These are phyloP conservation scores for Dalechampia spathulata DNA, from an alignment of 441 rosid genomes.

Conservation along the genomic window DNA sequence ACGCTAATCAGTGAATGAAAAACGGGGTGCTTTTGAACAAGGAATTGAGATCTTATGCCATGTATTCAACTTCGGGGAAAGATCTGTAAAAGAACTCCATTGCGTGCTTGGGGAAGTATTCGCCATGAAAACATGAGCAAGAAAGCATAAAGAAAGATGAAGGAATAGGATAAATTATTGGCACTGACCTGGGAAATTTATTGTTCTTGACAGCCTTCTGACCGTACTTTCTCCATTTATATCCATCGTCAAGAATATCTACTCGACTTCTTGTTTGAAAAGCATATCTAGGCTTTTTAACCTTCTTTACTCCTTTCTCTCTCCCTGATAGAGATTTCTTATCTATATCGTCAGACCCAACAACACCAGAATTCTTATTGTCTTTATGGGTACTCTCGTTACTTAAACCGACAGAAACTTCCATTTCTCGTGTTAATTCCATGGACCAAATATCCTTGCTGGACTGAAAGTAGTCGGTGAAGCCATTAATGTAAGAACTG, in stretches of 20 bases:
- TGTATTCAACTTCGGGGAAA: too few relatives aligned
- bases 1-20: too few relatives aligned
- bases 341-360: conserved; percentile 13
- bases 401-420: background rate
- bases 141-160: too few relatives aligned
- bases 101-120: too few relatives aligned
- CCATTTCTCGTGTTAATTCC: conserved; percentile 28
- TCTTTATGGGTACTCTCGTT: background rate
- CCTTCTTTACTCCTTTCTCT: conserved; percentile 25
- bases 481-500: background rate
- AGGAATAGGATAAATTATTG: too few relatives aligned
- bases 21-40: too few relatives aligned
- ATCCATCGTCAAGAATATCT: conserved; percentile 49
- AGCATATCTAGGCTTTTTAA: conserved; percentile 36
- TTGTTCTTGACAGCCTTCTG: conserved; percentile 51
- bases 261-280: conserved; percentile 55
- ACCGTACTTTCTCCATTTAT: conserved; percentile 51
- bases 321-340: background rate
- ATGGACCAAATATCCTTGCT: conserved; percentile 15
- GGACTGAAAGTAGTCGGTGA: conserved; percentile 17
- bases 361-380: background rate
- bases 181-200: conserved; percentile 50
- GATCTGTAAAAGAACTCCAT: too few relatives aligned
- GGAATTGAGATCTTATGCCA: too few relatives aligned
- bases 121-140: too few relatives aligned